Conservation (phyloP, 805 yeast species). For the Saccharomycopsis vini region DNA sequence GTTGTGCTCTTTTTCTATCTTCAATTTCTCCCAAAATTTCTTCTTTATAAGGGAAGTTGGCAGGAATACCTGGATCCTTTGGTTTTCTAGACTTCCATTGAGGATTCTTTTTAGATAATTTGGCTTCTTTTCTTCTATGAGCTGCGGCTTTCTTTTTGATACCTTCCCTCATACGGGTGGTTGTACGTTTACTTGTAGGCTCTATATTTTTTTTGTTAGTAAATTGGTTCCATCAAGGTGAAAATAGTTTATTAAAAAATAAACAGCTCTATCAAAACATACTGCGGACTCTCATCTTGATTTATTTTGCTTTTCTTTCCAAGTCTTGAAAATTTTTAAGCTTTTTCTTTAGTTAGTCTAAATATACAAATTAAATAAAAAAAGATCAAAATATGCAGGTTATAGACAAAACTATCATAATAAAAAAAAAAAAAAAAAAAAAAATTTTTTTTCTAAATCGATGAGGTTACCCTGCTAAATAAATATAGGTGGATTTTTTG, state of each 20-base stretch:
- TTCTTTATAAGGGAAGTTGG: constrained; percentile 90
- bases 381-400: no score
- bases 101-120: constrained; percentile 74
- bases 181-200: constrained; percentile 69
- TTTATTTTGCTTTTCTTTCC: no score
- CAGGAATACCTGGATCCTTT: constrained; percentile 93
- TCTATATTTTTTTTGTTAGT: constrained; percentile 4
- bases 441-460: not conserved
- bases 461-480: not conserved
- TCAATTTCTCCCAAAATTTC: constrained; percentile 67
- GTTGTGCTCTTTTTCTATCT: constrained; percentile 44
- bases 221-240: not conserved
- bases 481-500: no score
- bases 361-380: no score
- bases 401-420: no score
- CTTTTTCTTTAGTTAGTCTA: no score
- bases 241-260: no score
- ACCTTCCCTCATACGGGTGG: constrained; percentile 94
- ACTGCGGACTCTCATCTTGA: constrained; percentile 6
- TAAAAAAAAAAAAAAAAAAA: no score
- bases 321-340: no score
- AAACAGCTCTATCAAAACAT: no score
- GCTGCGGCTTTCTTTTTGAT: constrained; percentile 94
- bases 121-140: constrained; percentile 76
- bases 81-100: constrained; percentile 84